Base-by-base conservation (phyloP, 331 rosid species). In the Malus hybrid region DNA sequence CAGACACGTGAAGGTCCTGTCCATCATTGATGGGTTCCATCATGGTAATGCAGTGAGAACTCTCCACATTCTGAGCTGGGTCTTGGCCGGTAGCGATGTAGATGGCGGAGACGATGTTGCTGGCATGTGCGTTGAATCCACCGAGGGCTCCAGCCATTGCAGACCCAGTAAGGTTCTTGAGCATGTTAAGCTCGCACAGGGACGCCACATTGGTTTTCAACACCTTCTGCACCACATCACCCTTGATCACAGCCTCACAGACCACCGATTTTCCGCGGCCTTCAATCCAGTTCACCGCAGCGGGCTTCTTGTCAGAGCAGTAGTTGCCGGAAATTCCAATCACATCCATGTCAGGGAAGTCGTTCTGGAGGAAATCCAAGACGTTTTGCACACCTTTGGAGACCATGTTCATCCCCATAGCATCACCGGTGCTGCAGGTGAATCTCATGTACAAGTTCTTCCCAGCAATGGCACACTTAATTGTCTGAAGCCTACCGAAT, bases 21-120 rank as follows among this genome's bases (percentile, higher is more conserved):
- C 88, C 88, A 76, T 82, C 75, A 50, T 85, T 82, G 39, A 85
- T 73, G 3, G 86, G 76, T 52, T 85, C 88, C 88, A 85, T 85
- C 88, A 85, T 82, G n/a, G 88, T 85, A n/a, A 85, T 82, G n/a
- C 88, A 85, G 76, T 85, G 86, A n/a, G 88, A 85, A 32, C 86
- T 82, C 76, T 85, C 88, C 14, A 85, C 73, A 70, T 85, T 85
- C 24, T 24, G 24, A 24, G 24, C 24, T 24, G 24, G 24, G 24
- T 24, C 24, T 24, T 24, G 24, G 24, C 62, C 88, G 10, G 88
- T 85, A 46, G 88, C 88, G 16, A 85, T 71, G 74, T 57, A 85
- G 63, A 85, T 48, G 0, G 88, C 88, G 4, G 86, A 68, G 24
- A 85, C 86, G 50, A 85, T 79, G 75, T 85, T 85, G 52, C 88